Base-by-base conservation (phyloP, 305 asterid species). In the Salvia sclarea region DNA sequence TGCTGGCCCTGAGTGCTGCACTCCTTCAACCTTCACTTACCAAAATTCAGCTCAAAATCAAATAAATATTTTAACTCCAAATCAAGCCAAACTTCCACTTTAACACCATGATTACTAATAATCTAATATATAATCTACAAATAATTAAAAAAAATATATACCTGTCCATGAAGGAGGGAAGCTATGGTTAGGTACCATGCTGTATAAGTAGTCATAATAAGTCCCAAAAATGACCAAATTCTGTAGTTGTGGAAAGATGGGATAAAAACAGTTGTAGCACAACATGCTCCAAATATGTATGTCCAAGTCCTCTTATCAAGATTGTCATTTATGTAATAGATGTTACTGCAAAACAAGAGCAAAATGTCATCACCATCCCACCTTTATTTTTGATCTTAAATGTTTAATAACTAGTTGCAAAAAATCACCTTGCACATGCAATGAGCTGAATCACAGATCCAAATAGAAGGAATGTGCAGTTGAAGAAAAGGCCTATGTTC, bases 221-320 rank as follows among this genome's bases (percentile, higher is more conserved):
- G 95, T 31, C 97, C 97, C 52, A 88, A 62, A 74, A 88, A 90
- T 2, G 97, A 90, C 97, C 95, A 88, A 13, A 90, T 84, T n/a
- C 97, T 82, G 79, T 88, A 90, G 83, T 88, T 88, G 83, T 88
- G 97, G 82, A 88, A 88, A 5, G 95, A 90, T 13, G 95, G 95
- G 75, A 87, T 83, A 70, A 89, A 85, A 18, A 86, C 95, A 13
- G 96, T 90, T 40, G 97, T 84, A 16, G 95, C 93, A 83, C 95
- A 90, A 71, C 97, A 90, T 0, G 93, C 96, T 74, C 96, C 96
- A 78, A 90, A 90, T 54, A 90, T 84, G 79, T 90, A 90, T 10
- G 96, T 87, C 96, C 96, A 89, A 66, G 88, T 89, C 68, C 96
- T 89, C 87, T 90, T 90, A 64, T 90, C 95, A 70, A 90, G 92